Conservation (phyloP, 2,329 filamentous ascomycete genomes). For the Sclerotinia borealis region DNA sequence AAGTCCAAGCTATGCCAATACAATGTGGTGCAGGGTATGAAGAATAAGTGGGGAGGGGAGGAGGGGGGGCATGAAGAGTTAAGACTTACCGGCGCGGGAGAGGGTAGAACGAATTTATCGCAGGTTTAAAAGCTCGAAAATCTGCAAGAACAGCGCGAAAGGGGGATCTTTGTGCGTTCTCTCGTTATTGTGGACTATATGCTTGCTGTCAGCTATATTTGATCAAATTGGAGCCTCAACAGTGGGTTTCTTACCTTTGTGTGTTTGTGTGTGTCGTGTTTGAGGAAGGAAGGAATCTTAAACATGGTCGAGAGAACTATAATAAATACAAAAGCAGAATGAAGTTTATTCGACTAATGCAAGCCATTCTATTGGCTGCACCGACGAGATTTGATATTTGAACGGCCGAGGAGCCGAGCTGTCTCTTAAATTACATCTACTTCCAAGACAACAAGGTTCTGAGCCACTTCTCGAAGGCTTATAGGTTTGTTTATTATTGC, state of each 20-base stretch:
- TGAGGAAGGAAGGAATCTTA: background rate
- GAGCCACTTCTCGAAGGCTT: background rate
- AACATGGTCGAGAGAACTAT: background rate
- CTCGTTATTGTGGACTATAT: background rate
- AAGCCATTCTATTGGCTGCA: background rate
- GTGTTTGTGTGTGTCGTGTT: background rate
- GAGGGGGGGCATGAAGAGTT: background rate
- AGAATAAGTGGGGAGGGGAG: rapidly evolving
- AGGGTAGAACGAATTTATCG: background rate
- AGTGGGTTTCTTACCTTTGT: background rate
- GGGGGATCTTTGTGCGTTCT: too few species aligned
- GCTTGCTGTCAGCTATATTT: background rate
- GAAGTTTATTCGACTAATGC: background rate
- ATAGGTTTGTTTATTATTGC: background rate
- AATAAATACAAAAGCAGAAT: background rate
- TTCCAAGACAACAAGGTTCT: background rate
- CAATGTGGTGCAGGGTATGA: background rate
- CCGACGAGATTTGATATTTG: background rate
- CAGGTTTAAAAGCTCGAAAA: background rate
- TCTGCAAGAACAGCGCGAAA: background rate
- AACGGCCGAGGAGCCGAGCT: background rate
- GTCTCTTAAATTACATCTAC: background rate
- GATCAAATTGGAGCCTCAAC: background rate
- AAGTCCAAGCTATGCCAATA: background rate
- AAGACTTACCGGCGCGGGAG: background rate